These are phyloP conservation scores for Sugiyamaella boreocaroliniensis DNA, from an alignment of 805 yeast species.

Conservation along the genomic window DNA sequence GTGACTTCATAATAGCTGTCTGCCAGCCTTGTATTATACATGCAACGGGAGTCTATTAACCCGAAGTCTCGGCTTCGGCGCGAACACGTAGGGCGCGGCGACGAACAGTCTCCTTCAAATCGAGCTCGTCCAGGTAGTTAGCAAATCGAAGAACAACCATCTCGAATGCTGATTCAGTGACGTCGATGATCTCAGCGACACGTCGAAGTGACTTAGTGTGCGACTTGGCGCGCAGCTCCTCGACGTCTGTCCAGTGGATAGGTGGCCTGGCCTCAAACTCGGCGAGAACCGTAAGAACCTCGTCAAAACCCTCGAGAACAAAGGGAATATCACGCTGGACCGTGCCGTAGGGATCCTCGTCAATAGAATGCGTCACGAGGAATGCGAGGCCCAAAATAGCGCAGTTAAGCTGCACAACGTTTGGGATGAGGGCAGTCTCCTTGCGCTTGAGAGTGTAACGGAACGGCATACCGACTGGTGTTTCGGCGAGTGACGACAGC, in stretches of 20 bases:
- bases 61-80: neutral
- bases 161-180: conserved; percentile 22
- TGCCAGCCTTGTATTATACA: neutral
- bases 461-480: conserved; percentile 29
- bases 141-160: conserved; percentile 24
- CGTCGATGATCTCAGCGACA: conserved; percentile 13
- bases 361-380: conserved; percentile 28
- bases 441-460: conserved; percentile 29
- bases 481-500: neutral
- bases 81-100: neutral
- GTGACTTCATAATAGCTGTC: no score
- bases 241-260: conserved; percentile 29
- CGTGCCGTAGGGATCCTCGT: conserved; percentile 35
- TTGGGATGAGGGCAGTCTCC: conserved; percentile 22
- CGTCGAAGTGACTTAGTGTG: conserved; percentile 16
- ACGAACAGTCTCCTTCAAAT: conserved; percentile 15
- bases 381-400: conserved; percentile 30
- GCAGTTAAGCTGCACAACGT: conserved; percentile 22
- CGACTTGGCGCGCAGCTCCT: neutral
- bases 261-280: conserved; percentile 25
- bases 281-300: conserved; percentile 23
- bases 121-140: conserved; percentile 26
- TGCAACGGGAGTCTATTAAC: neutral
- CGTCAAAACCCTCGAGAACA: conserved; percentile 24
- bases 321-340: conserved; percentile 37